Conservation (phyloP, 306 rosid genomes). For the Malus sylvestris region DNA sequence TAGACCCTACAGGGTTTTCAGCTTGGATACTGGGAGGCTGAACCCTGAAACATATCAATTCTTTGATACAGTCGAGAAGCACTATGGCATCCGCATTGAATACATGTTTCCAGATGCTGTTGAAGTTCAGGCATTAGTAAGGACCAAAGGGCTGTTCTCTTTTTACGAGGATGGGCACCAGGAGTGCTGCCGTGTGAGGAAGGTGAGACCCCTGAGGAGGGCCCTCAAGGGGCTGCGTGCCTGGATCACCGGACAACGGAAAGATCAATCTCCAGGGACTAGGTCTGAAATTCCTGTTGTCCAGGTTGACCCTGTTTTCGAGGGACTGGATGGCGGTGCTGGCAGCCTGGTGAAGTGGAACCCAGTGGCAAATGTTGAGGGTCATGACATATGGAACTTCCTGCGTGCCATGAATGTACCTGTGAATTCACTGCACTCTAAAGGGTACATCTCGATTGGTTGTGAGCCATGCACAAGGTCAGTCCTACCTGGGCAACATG, state of each 20-base stretch:
- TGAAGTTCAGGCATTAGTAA: conserved; percentile 91
- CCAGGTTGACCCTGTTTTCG: conserved; percentile 81
- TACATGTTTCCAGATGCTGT: conserved; percentile 93
- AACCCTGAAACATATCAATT: conserved; percentile 81
- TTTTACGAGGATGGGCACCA: conserved; percentile 99
- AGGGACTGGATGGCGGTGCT: conserved; percentile 76
- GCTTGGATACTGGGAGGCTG: conserved; percentile 88
- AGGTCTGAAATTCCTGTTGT: conserved; percentile 79
- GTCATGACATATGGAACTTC: conserved; percentile 67
- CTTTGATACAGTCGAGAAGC: conserved; percentile 81
- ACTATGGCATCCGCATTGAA: conserved; percentile 75
- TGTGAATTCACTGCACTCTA: conserved; percentile 75
- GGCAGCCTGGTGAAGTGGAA: conserved; percentile 97
- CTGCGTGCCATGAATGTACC: conserved; percentile 79
- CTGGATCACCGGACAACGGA: conserved; percentile 94
- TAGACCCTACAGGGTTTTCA: conserved; percentile 77
- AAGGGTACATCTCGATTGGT: conserved; percentile 78
- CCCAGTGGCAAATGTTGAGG: conserved; percentile 75
- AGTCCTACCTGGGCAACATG: conserved; percentile 94
- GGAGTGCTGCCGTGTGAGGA: conserved; percentile 94
- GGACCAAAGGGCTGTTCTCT: conserved; percentile 84
- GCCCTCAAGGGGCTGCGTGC: conserved; percentile 87
- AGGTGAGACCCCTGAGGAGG: conserved; percentile 85
- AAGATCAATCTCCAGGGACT: conserved; percentile 91
- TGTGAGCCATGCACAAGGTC: conserved; percentile 98